phyloP scores from a whole-genome alignment of 805 yeast genomes.

The Tetrapisispora iriomotensis region DNA sequence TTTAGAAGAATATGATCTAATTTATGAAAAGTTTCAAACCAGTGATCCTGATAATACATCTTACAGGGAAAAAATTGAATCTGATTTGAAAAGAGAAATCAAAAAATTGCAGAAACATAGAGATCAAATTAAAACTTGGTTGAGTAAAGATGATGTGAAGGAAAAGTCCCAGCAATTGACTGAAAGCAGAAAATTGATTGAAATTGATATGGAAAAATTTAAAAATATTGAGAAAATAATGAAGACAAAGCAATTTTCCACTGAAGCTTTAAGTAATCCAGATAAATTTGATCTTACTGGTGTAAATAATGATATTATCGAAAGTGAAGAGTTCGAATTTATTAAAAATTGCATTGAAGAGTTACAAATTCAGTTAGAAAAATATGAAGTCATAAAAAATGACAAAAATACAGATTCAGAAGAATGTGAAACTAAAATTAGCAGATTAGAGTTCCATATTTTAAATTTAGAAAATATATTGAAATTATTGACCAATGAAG shows the following conservation, averaged over 20 bases:
- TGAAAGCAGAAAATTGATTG: conserved; percentile 65
- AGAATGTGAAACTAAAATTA: conserved; percentile 41
- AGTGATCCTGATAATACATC: conserved; percentile 61
- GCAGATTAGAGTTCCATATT: conserved; percentile 72
- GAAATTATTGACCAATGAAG: conserved; percentile 69
- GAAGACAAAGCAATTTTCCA: conserved; percentile 89
- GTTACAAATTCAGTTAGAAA: conserved; percentile 70
- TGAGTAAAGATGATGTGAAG: conserved; percentile 82
- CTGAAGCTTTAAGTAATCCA: conserved; percentile 78
- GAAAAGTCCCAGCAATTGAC: conserved; percentile 66
- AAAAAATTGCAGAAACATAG: conserved; percentile 87
- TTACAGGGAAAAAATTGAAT: conserved; percentile 87
- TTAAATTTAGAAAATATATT: conserved; percentile 68
- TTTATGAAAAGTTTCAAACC: conserved; percentile 73
- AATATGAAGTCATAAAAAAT: conserved; percentile 60
- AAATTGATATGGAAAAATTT: conserved; percentile 86
- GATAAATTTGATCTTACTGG: conserved; percentile 32
- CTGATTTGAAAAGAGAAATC: conserved; percentile 87
- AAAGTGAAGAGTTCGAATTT: conserved; percentile 61
- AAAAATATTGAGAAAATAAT: conserved; percentile 87
- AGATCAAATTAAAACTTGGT: conserved; percentile 93
- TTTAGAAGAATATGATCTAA: conserved; percentile 69
- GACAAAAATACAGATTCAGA: neutral
- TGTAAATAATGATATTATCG: conserved; percentile 75
- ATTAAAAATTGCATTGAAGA: conserved; percentile 66